Evolutionary conservation across 257 asterid species (phyloP).

Genomic region (Solanum medicagineum): DNA sequence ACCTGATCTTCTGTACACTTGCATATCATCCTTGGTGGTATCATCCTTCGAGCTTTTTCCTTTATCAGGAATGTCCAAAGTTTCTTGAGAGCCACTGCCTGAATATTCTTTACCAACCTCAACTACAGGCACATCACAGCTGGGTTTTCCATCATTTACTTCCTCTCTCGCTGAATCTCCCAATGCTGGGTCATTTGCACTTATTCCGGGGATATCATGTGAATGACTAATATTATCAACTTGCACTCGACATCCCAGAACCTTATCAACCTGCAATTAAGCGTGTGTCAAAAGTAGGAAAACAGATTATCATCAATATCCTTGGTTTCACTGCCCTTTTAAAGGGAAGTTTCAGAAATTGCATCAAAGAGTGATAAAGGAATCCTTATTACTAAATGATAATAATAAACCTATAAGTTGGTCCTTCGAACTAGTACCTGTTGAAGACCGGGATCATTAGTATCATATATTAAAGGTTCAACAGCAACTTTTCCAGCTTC

Average conservation of each 20-base stretch:
- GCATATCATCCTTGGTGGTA: conserved; percentile 28
- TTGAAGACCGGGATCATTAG: conserved; percentile 3
- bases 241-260: conserved; percentile 71
- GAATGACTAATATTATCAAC: conserved; percentile 20
- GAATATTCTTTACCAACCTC: conserved; percentile 20
- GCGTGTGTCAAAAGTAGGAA: neutral
- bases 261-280: conserved; percentile 67
- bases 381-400: neutral
- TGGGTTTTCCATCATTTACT: conserved; percentile 17
- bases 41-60: conserved; percentile 19
- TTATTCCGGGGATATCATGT: conserved; percentile 7
- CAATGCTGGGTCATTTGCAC: conserved; percentile 19
- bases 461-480: conserved; percentile 2
- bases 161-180: conserved; percentile 23
- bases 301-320: neutral
- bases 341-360: neutral
- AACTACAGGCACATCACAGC: conserved; percentile 24
- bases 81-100: conserved; percentile 27
- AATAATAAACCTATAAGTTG: neutral
- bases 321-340: neutral
- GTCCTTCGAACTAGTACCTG: conserved; percentile 15
- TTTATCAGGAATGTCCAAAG: conserved; percentile 29
- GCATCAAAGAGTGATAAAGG: neutral
- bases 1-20: conserved; percentile 56
- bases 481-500: conserved; percentile 5